Percentiles rank a stretch among this genome's conserved stretches.
These are phyloP conservation scores for Aspergillus unguis DNA, from an alignment of 2,329 filamentous ascomycete species.

Conservation along the genomic window DNA sequence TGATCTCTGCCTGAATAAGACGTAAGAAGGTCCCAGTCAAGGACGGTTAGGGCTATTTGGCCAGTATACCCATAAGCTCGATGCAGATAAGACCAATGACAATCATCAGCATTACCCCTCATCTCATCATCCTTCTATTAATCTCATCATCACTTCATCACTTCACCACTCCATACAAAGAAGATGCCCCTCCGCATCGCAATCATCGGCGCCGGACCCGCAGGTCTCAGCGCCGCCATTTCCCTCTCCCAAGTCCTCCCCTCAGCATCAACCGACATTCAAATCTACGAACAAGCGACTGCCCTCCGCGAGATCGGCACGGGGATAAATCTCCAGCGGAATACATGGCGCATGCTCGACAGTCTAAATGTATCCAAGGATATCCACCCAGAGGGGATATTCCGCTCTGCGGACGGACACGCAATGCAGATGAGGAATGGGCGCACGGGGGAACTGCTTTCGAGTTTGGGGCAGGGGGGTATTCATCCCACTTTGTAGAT, in stretches of 20 bases:
- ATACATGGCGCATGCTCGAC: slow-evolving; percentile 17
- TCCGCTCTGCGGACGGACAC: slow-evolving; percentile 12
- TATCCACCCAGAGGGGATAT: slow-evolving; percentile 8
- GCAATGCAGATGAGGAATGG: slow-evolving; percentile 16
- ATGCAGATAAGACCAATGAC: too few relatives aligned
- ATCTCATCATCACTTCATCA: too few relatives aligned
- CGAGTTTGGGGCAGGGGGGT: slow-evolving; percentile 8
- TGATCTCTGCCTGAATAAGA: too few relatives aligned
- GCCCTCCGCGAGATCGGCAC: slow-evolving; percentile 13
- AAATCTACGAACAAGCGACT: slow-evolving; percentile 14
- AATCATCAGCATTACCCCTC: too few relatives aligned
- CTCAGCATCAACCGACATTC: neutral
- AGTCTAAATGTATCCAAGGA: slow-evolving; percentile 10
- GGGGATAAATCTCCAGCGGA: slow-evolving; percentile 12
- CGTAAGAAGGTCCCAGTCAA: too few relatives aligned
- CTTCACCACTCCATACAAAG: too few relatives aligned
- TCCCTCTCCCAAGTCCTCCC: slow-evolving; percentile 11
- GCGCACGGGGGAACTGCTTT: slow-evolving; percentile 11
- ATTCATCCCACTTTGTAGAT: neutral
- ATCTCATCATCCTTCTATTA: too few relatives aligned
- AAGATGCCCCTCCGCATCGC: slow-evolving; percentile 8
- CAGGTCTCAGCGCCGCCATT: slow-evolving; percentile 15
- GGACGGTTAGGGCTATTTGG: too few relatives aligned
- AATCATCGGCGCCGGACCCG: slow-evolving; percentile 15
- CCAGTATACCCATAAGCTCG: too few relatives aligned